These are phyloP conservation scores for Paecilomyces formosus DNA, from an alignment of 2,329 filamentous ascomycete species.

Conservation along the genomic window DNA sequence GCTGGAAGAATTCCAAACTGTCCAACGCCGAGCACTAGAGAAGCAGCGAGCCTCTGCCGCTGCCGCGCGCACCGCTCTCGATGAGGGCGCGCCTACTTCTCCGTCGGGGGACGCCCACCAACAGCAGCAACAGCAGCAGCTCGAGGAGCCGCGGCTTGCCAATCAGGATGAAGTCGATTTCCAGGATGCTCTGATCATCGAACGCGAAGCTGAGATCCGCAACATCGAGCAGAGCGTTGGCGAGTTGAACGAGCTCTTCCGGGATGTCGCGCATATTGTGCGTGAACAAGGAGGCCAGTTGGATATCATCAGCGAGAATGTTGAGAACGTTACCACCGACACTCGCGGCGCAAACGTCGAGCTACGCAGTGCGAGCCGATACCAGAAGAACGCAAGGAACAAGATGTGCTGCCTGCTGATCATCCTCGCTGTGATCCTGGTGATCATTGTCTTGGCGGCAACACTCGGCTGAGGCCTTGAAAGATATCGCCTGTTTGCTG, in stretches of 20 bases:
- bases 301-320: slow-evolving; percentile 80
- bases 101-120: slow-evolving; percentile 41
- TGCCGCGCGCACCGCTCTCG: slow-evolving; percentile 73
- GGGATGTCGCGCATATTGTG: slow-evolving; percentile 97
- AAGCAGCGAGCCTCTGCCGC: slow-evolving; percentile 83
- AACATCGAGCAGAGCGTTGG: slow-evolving; percentile 96
- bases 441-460: slow-evolving; percentile 82
- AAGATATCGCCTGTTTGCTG: slow-evolving; percentile 13
- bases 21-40: slow-evolving; percentile 86
- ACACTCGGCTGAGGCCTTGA: slow-evolving; percentile 55
- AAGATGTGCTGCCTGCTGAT: slow-evolving; percentile 90
- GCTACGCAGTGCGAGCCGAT: slow-evolving; percentile 74
- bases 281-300: slow-evolving; percentile 86
- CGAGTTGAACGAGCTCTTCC: slow-evolving; percentile 92
- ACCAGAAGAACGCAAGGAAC: slow-evolving; percentile 91
- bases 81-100: slow-evolving; percentile 38
- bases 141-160: slow-evolving; percentile 72
- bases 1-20: slow-evolving; percentile 80
- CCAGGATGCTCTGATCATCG: slow-evolving; percentile 89
- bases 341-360: slow-evolving; percentile 81
- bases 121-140: slow-evolving; percentile 62
- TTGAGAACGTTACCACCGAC: slow-evolving; percentile 72
- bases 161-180: slow-evolving; percentile 95
- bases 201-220: slow-evolving; percentile 93
- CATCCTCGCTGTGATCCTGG: slow-evolving; percentile 79